Base-by-base conservation (phyloP, 2,329 filamentous ascomycete species). In the Lachnellula occidentalis region DNA sequence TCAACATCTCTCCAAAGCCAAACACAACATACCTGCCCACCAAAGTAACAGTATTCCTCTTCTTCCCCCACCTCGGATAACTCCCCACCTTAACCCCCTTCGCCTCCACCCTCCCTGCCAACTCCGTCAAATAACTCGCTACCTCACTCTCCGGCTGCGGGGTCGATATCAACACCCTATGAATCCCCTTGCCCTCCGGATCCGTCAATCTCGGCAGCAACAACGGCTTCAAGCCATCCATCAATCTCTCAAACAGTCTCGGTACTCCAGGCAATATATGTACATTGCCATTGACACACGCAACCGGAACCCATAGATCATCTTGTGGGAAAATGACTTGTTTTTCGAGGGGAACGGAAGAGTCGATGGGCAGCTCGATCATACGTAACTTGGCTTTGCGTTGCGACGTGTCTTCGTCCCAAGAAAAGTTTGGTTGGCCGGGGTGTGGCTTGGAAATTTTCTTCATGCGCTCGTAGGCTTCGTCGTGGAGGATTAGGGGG, bases 221-320 rank as follows among this genome's bases (percentile, higher is more conserved):
- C 47, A 75, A 67, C 0, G 89, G 84, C 70, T 88, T 92, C 59
- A 96, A 73, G 2, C 87, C 86, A 21, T 90, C 82, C 14, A 97
- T 75, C 59, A 97, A 77, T 50, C 77, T 78, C 72, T 92, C 85
- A 80, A 82, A 99, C 1, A 97, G 75, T 50, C 83, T 78, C 1
- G 94, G 94, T 15, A 97, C 87, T 1, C 94, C 94, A 0, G 94
- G 94, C 2, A 97, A 76, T 57, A 97, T 94, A 71, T 97, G 90
- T 4, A 97, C 75, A 67, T 99, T 99, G 49, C 89, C 89, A 67
- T 96, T 96, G 15, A 96, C 90, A 4, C 95, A 85, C 17, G 82
- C 80, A 48, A 97, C 81, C 0, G 94, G 94, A 39, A 97, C 92
- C 94, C 94, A 97, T 21, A 95, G 75, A 50, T 91, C 85, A 2